A percentile compares a stretch with the other conserved stretches of the same genome.
phyloP scores from a whole-genome alignment of 2,329 filamentous ascomycete species.

The Zalaria sp. region DNA sequence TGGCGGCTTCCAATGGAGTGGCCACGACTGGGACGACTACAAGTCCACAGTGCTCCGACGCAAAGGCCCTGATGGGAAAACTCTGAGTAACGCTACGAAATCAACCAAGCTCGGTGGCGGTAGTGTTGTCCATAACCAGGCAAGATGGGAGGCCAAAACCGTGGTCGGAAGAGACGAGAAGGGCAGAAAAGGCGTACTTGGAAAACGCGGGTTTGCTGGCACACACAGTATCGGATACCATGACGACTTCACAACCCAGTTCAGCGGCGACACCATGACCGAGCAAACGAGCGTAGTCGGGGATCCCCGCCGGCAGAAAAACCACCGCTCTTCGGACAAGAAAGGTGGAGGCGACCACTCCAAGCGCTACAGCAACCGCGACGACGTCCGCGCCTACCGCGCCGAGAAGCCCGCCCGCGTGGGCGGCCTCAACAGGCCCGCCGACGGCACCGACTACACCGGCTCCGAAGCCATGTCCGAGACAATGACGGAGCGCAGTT shows the following conservation, averaged over 20 bases:
- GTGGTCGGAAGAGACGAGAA: constrained; percentile 33
- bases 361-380: constrained; percentile 53
- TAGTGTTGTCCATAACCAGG: constrained; percentile 44
- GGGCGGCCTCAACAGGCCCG: constrained; percentile 72
- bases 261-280: constrained; percentile 11
- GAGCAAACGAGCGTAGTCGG: constrained; percentile 10
- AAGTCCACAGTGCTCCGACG: constrained; percentile 85
- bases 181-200: constrained; percentile 21
- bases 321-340: neutral
- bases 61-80: constrained; percentile 76
- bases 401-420: constrained; percentile 76
- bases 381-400: constrained; percentile 69
- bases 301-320: constrained; percentile 1
- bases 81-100: constrained; percentile 68
- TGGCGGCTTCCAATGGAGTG: constrained; percentile 75
- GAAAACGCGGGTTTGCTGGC: constrained; percentile 24
- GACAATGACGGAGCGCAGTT: constrained; percentile 11
- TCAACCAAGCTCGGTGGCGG: constrained; percentile 78
- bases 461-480: constrained; percentile 43
- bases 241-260: constrained; percentile 25
- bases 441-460: constrained; percentile 58
- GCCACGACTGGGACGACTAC: constrained; percentile 96
- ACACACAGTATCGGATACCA: constrained; percentile 27
- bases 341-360: constrained; percentile 18
- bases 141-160: constrained; percentile 19